Conservation (phyloP, 1,284 basidiomycete genomes). For the Trametes versicolor region DNA sequence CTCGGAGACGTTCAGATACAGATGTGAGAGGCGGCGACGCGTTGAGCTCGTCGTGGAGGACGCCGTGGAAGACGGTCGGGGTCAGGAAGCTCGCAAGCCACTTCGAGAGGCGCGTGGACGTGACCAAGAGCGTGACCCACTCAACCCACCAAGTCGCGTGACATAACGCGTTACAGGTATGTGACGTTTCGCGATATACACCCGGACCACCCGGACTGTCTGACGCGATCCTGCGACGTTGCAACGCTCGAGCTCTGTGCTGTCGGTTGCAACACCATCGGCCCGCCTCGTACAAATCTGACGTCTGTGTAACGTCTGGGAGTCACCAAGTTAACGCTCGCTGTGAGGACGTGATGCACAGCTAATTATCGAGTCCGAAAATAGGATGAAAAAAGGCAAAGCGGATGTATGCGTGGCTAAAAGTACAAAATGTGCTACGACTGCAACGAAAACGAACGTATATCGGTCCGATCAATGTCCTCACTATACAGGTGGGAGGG, state of each 20-base stretch:
- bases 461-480: slow-evolving; percentile 9
- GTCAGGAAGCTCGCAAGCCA: slow-evolving; percentile 8
- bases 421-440: slow-evolving; percentile 11
- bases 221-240: not conserved
- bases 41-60: slow-evolving; percentile 2
- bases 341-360: too few relatives aligned
- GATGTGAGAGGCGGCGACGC: not conserved
- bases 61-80: slow-evolving; percentile 13
- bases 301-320: not conserved
- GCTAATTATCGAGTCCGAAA: not conserved
- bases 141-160: slow-evolving; percentile 9
- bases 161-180: slow-evolving; percentile 8
- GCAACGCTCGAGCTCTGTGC: not conserved
- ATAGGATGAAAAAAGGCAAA: not conserved
- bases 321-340: too few relatives aligned
- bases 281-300: not conserved
- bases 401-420: slow-evolving; percentile 5
- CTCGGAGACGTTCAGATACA: not conserved
- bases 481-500: slow-evolving; percentile 15
- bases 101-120: slow-evolving; percentile 13
- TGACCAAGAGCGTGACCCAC: slow-evolving; percentile 8
- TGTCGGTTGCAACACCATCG: not conserved
- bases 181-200: slow-evolving; percentile 9
- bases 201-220: too few relatives aligned
- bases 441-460: slow-evolving; percentile 11